Percentiles rank a stretch among this genome's conserved stretches.
Conservation (phyloP, 495 filamentous ascomycete genomes). For the Hyaloscypha finlandica region DNA sequence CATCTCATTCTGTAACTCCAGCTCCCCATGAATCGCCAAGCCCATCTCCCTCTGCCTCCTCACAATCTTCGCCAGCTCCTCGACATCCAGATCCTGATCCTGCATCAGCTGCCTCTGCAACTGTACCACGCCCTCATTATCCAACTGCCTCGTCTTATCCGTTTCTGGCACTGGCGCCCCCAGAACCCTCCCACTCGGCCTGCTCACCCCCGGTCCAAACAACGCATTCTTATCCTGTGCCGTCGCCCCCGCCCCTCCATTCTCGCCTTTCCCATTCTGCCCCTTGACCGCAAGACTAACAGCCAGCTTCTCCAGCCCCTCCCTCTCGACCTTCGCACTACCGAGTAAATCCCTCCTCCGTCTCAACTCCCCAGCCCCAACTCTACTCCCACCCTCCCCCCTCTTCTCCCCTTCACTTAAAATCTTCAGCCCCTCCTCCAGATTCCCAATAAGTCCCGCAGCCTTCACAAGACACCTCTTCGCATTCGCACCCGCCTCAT, state of each 20-base stretch:
- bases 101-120: constrained; percentile 81
- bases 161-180: constrained; percentile 81
- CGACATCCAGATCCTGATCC: constrained; percentile 82
- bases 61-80: constrained; percentile 75
- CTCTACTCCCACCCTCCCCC: constrained; percentile 37
- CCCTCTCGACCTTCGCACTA: constrained; percentile 77
- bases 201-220: constrained; percentile 37
- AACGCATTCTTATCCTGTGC: constrained; percentile 60
- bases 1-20: constrained; percentile 82
- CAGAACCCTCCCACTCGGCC: constrained; percentile 64
- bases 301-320: constrained; percentile 80
- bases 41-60: constrained; percentile 84
- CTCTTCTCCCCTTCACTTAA: constrained; percentile 43
- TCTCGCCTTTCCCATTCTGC: constrained; percentile 5
- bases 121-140: constrained; percentile 86
- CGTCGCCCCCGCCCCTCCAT: constrained; percentile 37
- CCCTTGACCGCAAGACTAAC: constrained; percentile 61
- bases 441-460: constrained; percentile 60
- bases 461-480: constrained; percentile 81
- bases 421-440: constrained; percentile 71
- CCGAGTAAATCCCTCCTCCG: constrained; percentile 77
- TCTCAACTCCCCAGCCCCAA: constrained; percentile 83
- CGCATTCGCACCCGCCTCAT: constrained; percentile 78
- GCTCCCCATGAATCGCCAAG: constrained; percentile 78
- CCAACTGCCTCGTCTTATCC: constrained; percentile 81